Base-by-base conservation (phyloP, 306 rosid genomes). In the Begonia peltatifolia region DNA sequence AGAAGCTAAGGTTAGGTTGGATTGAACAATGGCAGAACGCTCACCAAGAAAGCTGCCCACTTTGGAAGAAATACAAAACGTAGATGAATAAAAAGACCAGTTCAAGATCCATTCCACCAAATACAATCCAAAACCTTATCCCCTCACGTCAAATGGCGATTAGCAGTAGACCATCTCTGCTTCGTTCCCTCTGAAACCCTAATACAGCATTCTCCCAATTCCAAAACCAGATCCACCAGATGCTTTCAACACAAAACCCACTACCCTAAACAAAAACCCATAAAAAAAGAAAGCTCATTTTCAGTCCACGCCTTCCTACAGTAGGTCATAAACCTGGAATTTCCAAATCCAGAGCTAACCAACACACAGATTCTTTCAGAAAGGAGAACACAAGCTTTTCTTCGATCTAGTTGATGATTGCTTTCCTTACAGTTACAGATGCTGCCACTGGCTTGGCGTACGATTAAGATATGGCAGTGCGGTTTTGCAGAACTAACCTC, bases 151-250 rank as follows among this genome's bases (percentile, higher is more conserved):
- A 11, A 30, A 30, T 30, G 38, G 9, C 38, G 8, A 30, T 30
- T 5, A 30, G 0, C 48, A 44, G 48, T 10, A 44, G 48, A 44
- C 48, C 12, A 44, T 44, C 41, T 49, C 55, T 50, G 12, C 36
- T 54, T 55, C 7, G 6, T 1, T 78, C 79, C 80, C 70, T 76
- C 78, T 63, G 76, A n/a, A 85, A 85, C 82, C 83, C 84, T 68
- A 63, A 63, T 44, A 65, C 13, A 44, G 3, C 14, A 44, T 12
- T 10, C 38, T 15, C 50, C 16, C 64, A 75, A 44, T 14, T 50
- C 50, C 60, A 16, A 53, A 61, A 64, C 68, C 72, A 77, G 85
- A 75, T 74, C 79, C 56, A 75, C 35, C 58, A 52, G 59, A 63
- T 49, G 38, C 50, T 6, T 41, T 12, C 35, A 18, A 51, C 6